A percentile compares a stretch with the other conserved stretches of the same genome.
phyloP scores from a whole-genome alignment of 306 rosid genomes.

The Acacia confusa region DNA sequence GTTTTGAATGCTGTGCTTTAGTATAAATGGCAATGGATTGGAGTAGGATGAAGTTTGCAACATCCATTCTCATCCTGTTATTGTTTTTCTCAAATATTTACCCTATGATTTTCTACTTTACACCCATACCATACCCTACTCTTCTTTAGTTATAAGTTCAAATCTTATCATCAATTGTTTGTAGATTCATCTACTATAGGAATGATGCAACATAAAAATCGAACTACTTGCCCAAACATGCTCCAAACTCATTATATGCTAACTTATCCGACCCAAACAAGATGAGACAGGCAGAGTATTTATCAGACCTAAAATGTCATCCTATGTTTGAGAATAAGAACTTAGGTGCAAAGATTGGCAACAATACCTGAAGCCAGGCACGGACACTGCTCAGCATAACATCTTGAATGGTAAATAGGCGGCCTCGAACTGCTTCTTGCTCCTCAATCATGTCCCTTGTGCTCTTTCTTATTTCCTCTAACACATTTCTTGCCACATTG shows the following conservation, averaged over 20 bases:
- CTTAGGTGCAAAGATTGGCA: background rate
- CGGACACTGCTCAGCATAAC: slow-evolving; percentile 95
- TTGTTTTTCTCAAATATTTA: background rate
- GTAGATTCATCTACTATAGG: background rate
- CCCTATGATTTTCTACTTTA: background rate
- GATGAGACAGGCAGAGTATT: background rate
- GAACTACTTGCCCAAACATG: background rate
- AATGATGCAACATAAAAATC: background rate
- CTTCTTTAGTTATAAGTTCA: background rate
- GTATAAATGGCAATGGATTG: background rate
- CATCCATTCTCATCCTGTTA: background rate
- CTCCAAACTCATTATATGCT: background rate
- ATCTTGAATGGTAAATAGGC: slow-evolving; percentile 92
- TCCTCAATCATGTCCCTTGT: slow-evolving; percentile 92
- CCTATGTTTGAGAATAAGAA: background rate
- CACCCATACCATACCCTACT: background rate
- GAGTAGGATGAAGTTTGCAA: background rate
- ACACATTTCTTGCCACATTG: slow-evolving; percentile 50
- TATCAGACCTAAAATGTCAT: background rate
- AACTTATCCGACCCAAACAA: background rate
- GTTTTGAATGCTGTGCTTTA: background rate
- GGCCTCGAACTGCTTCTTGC: slow-evolving; percentile 97
- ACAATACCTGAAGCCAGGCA: slow-evolving; percentile 35
- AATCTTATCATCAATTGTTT: background rate
- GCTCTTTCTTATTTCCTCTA: slow-evolving; percentile 64